A percentile compares a stretch with the other conserved stretches of the same genome.
Evolutionary conservation across 2,329 filamentous ascomycete species (phyloP).

Genomic region (Ceratocystis huliohia): DNA sequence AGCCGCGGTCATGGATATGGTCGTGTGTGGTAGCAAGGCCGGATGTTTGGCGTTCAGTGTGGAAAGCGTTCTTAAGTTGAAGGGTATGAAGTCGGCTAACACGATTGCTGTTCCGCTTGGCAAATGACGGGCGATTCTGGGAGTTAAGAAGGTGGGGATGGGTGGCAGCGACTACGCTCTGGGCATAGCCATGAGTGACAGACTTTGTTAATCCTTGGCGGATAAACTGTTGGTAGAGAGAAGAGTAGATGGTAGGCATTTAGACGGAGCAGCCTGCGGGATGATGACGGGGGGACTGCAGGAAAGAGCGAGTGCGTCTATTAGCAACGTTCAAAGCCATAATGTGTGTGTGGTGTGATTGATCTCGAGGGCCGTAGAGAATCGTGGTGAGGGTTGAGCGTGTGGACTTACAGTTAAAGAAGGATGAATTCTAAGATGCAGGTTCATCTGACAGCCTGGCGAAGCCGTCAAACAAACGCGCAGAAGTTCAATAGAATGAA

Average conservation of each 20-base stretch:
- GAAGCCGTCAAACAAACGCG: conserved; percentile 86
- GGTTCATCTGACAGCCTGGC: conserved; percentile 91
- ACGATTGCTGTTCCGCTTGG: conserved; percentile 43
- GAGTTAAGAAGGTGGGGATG: conserved; percentile 65
- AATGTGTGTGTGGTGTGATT: too few relatives aligned
- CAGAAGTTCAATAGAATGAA: conserved; percentile 29
- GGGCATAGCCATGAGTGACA: conserved; percentile 94
- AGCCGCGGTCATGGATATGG: conserved; percentile 37
- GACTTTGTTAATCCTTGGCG: conserved; percentile 91
- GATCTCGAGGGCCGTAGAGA: too few relatives aligned
- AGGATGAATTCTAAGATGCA: conserved; percentile 58
- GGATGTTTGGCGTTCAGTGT: conserved; percentile 41
- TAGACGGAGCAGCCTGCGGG: conserved; percentile 46
- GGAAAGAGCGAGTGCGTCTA: conserved; percentile 29
- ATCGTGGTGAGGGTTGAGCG: neutral
- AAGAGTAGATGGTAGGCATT: conserved; percentile 70
- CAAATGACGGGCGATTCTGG: conserved; percentile 53
- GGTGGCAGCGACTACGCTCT: conserved; percentile 90
- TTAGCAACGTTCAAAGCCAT: too few relatives aligned
- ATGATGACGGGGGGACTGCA: conserved; percentile 36
- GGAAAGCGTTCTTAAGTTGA: conserved; percentile 64
- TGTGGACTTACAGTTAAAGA: conserved; percentile 33
- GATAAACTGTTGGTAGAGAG: conserved; percentile 68
- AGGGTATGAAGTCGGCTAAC: conserved; percentile 42
- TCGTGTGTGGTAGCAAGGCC: conserved; percentile 39